These are phyloP conservation scores for Penicillium ochrochloron DNA, from an alignment of 495 filamentous ascomycete species.

Conservation along the genomic window DNA sequence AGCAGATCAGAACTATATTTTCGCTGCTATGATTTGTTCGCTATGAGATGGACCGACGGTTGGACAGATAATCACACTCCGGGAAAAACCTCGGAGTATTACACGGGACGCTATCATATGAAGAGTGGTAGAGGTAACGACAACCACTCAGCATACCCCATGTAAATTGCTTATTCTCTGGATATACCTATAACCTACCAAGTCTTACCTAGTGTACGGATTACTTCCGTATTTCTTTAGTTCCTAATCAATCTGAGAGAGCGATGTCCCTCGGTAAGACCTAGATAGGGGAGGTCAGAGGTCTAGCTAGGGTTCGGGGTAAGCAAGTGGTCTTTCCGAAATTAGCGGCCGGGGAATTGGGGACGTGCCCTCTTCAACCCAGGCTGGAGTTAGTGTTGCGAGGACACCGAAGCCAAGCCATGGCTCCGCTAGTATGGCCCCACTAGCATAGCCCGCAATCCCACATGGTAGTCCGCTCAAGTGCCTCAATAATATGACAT, in stretches of 20 bases:
- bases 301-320: neutral
- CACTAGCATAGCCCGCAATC: neutral
- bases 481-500: neutral
- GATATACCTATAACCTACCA: neutral
- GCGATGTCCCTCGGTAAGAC: neutral
- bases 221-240: neutral
- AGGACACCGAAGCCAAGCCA: neutral
- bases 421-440: neutral
- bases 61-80: neutral
- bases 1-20: neutral
- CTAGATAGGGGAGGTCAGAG: neutral
- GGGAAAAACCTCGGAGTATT: neutral
- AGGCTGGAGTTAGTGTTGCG: conserved; percentile 3
- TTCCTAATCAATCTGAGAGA: neutral
- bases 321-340: neutral
- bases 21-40: neutral
- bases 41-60: neutral
- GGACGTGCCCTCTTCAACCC: neutral
- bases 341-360: neutral
- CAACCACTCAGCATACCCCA: neutral
- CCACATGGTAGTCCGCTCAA: neutral
- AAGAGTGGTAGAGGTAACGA: neutral
- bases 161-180: neutral
- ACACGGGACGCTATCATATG: neutral
- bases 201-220: neutral